Evolutionary conservation across 345 rosid genomes (phyloP), one percentile per base, ranked within the genome.

Genomic region (Aquilaria sinensis): DNA sequence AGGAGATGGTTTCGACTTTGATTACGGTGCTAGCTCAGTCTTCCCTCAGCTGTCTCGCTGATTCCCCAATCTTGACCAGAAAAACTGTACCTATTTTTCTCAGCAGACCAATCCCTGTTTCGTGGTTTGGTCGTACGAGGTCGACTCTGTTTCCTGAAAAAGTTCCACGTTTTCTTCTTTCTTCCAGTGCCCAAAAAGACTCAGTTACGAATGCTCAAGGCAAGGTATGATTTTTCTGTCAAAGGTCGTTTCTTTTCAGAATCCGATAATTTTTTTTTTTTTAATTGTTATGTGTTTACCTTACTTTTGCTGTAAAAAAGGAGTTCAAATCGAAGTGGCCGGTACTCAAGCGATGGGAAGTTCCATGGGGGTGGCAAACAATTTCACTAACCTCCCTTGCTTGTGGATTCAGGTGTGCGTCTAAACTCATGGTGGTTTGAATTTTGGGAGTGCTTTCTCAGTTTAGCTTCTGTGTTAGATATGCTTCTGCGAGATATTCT

Each of bases 341-440:
- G 12, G 74, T 87, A 43, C 80, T 89, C 46, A 37, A 85, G 79
- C 74, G 92, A 65, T 93, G 98, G 98, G 86, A 93, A 49, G 96
- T 85, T 50, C 98, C 98, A 12, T 93, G 98, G 97, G 74, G 75
- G 59, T 90, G 98, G 98, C 85, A 76, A 53, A 87, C 97, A 46
- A 84, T 78, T 75, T 85, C 92, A 6, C 78, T 92, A 66, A 89
- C 98, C 30, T 87, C 87, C 23, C 80, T 92, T 56, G 94, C 98
- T 57, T 92, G 98, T 67, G 98, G 82, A 72, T 71, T 92, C 71
- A 87, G 98, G 98, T 90, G 69, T 58, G 30, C 31, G 65, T 49
- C 63, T 1, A 29, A 23, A 30, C 29, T 51, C 6, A 11, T 16
- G 2, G 29, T 30, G 47, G 43, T 37, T 14, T 14, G 48, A 62